A percentile compares a stretch with the other conserved stretches of the same genome.
phyloP scores from a whole-genome alignment of 2,329 filamentous ascomycete genomes.

The Cordyceps cateniannulata region DNA sequence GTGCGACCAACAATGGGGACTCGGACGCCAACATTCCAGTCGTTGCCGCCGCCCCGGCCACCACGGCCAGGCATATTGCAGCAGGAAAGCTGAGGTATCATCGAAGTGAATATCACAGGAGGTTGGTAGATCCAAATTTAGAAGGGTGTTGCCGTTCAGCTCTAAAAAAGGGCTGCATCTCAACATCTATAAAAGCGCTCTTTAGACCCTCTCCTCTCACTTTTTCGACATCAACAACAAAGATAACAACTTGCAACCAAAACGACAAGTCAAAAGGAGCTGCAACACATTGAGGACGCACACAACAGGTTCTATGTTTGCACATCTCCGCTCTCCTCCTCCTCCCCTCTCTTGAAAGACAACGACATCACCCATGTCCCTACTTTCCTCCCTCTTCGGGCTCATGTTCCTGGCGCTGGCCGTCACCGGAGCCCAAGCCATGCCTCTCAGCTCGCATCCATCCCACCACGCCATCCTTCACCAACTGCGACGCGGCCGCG shows the following conservation, averaged over 20 bases:
- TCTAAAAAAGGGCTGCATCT: neutral
- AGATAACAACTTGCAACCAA: neutral
- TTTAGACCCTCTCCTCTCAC: neutral
- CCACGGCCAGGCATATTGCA: neutral
- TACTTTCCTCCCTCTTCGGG: constrained; percentile 3
- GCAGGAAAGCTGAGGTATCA: neutral
- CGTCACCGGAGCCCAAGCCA: neutral
- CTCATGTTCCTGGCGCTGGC: constrained; percentile 7
- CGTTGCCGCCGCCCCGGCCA: neutral
- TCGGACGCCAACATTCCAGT: constrained; percentile 7
- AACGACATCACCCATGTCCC: neutral
- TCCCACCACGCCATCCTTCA: neutral
- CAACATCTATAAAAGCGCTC: neutral
- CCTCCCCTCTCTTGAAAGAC: neutral
- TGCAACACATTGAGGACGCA: neutral
- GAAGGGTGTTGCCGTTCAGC: too few relatives aligned
- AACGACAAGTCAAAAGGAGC: neutral
- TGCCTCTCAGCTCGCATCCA: neutral
- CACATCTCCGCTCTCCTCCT: too few relatives aligned
- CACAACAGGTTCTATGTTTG: too few relatives aligned
- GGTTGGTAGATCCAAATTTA: neutral
- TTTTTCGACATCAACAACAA: neutral
- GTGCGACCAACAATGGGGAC: constrained; percentile 4
- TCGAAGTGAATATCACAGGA: neutral
- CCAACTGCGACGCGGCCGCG: constrained; percentile 6